Evolutionary conservation across 148 eudicot species (phyloP).

Genomic region (Rhododendron vialii): DNA sequence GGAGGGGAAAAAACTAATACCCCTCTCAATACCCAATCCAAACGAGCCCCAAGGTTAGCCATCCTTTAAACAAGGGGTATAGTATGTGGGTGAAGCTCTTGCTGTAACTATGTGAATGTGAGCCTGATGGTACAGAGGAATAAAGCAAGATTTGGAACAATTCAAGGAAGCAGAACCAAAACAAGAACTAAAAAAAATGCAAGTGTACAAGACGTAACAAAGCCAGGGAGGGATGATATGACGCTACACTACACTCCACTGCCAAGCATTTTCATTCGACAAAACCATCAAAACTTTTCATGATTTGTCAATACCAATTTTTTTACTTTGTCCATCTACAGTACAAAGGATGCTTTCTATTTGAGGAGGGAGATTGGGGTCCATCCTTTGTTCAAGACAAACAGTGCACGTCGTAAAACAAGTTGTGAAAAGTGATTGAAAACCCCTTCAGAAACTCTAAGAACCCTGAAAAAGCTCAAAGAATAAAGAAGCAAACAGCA

Average conservation of each 20-base stretch:
- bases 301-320: background rate
- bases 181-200: background rate
- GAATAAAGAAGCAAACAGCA: background rate
- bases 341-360: background rate
- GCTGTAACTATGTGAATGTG: background rate
- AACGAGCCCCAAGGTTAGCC: background rate
- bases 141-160: conserved; percentile 6
- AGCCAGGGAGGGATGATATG: background rate
- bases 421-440: background rate
- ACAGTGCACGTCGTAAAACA: background rate
- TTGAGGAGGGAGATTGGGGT: background rate
- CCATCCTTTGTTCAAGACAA: background rate
- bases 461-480: background rate
- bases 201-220: background rate
- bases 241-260: background rate
- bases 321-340: background rate
- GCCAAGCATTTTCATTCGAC: background rate
- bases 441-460: background rate
- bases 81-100: background rate
- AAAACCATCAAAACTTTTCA: background rate
- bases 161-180: background rate
- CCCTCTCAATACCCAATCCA: no score
- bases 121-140: background rate
- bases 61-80: background rate
- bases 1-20: no score